Conservation (phyloP, 345 rosid genomes). For the Nephelium lappaceum region DNA sequence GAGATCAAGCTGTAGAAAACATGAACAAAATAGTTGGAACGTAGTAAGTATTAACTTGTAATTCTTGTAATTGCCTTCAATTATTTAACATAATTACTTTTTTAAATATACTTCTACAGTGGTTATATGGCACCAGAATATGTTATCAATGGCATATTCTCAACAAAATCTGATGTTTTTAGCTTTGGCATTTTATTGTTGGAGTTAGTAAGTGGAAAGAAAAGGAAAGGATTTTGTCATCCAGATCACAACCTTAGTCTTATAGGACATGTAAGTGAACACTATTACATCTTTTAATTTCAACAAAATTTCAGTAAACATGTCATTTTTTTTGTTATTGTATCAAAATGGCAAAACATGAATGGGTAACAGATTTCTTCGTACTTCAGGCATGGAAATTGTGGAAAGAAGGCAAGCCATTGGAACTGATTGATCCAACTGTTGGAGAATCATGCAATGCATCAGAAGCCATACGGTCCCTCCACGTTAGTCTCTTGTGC, state of each 20-base stretch:
- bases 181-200: constrained; percentile 38
- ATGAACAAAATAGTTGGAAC: constrained; percentile 43
- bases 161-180: constrained; percentile 41
- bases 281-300: no score
- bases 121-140: constrained; percentile 46
- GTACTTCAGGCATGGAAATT: constrained; percentile 42
- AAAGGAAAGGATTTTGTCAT: constrained; percentile 27
- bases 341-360: no score
- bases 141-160: constrained; percentile 39
- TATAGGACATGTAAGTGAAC: constrained; percentile 32
- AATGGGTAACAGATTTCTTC: background rate
- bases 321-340: background rate
- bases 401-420: constrained; percentile 25
- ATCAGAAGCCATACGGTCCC: constrained; percentile 33
- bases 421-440: no score
- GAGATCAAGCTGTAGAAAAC: constrained; percentile 33
- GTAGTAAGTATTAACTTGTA: constrained; percentile 23
- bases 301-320: background rate
- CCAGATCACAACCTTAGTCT: constrained; percentile 19
- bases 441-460: background rate
- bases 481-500: constrained; percentile 44
- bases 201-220: constrained; percentile 40
- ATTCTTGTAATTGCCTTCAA: no score
- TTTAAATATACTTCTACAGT: constrained; percentile 11
- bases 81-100: background rate